A percentile compares a stretch with the other conserved stretches of the same genome.
phyloP scores from a whole-genome alignment of 345 rosid species.

The Ceriops zippeliana region DNA sequence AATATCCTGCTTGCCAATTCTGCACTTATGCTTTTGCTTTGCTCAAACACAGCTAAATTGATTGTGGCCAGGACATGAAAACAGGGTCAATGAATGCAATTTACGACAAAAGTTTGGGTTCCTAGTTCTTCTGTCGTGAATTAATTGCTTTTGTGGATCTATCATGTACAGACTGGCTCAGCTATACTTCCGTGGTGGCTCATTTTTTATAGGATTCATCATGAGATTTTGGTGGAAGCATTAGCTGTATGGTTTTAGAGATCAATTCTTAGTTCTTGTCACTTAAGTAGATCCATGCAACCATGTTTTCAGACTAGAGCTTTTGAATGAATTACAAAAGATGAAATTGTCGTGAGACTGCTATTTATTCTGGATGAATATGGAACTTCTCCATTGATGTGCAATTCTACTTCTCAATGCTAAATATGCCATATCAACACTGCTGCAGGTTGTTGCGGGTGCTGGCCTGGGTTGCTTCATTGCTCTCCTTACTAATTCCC shows the following conservation, averaged over 20 bases:
- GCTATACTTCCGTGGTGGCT: too few species aligned
- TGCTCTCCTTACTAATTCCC: slow-evolving; percentile 42
- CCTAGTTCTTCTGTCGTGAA: too few species aligned
- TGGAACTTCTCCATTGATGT: neutral
- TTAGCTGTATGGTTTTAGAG: neutral
- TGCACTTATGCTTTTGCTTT: too few species aligned
- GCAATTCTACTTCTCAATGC: neutral
- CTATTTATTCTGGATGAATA: neutral
- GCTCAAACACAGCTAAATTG: too few species aligned
- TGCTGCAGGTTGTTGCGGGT: slow-evolving; percentile 54
- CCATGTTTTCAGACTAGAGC: neutral
- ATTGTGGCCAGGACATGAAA: too few species aligned
- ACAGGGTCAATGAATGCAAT: too few species aligned
- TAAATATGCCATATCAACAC: neutral
- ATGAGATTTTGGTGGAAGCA: neutral
- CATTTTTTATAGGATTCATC: too few species aligned
- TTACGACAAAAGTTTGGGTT: too few species aligned
- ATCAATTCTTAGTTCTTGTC: neutral
- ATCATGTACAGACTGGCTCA: too few species aligned
- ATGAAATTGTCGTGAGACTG: neutral
- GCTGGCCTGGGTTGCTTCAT: slow-evolving; percentile 44
- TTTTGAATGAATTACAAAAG: neutral
- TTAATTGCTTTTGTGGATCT: too few species aligned
- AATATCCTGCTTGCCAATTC: neutral
- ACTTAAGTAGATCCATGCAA: neutral